phyloP scores from a whole-genome alignment of 441 rosid genomes.

The Populus tomentosa region DNA sequence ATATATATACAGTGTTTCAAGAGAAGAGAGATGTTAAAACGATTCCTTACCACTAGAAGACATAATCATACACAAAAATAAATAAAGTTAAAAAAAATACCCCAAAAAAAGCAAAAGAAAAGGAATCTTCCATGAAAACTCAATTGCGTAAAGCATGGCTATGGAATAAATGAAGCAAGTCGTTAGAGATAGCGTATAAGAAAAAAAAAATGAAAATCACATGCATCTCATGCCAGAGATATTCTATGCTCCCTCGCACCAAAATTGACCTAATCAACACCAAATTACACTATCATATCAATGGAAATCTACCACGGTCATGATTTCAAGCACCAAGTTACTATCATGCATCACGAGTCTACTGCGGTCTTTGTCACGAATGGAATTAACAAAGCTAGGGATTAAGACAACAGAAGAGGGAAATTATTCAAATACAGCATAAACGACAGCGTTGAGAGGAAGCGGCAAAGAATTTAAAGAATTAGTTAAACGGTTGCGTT shows the following conservation, averaged over 20 bases:
- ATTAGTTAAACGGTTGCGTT: too few relatives aligned
- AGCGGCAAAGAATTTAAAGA: too few relatives aligned
- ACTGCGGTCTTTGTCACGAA: slow-evolving; percentile 13
- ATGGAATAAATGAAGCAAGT: slow-evolving; percentile 12
- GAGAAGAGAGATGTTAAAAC: too few relatives aligned
- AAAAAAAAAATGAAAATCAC: background rate
- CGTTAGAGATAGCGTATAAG: background rate
- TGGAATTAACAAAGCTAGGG: too few relatives aligned
- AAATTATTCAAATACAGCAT: too few relatives aligned
- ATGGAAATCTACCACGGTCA: slow-evolving; percentile 22
- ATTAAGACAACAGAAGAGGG: too few relatives aligned
- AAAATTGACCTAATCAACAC: background rate
- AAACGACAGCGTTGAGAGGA: too few relatives aligned
- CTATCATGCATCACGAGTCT: slow-evolving; percentile 2
- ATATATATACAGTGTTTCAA: too few relatives aligned
- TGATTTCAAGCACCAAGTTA: slow-evolving; percentile 14
- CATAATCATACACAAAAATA: too few relatives aligned
- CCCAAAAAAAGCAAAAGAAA: background rate
- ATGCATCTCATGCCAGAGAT: slow-evolving; percentile 3
- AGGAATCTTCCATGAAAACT: background rate
- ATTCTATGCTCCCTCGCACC: background rate
- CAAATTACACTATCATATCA: background rate
- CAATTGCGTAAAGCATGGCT: slow-evolving; percentile 16
- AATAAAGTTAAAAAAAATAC: too few relatives aligned
- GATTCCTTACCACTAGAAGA: too few relatives aligned